A percentile compares a stretch with the other conserved stretches of the same genome.
Evolutionary conservation across 169 alveolate genomes (phyloP).

Genomic region (Pseudocohnilembus persalinus): DNA sequence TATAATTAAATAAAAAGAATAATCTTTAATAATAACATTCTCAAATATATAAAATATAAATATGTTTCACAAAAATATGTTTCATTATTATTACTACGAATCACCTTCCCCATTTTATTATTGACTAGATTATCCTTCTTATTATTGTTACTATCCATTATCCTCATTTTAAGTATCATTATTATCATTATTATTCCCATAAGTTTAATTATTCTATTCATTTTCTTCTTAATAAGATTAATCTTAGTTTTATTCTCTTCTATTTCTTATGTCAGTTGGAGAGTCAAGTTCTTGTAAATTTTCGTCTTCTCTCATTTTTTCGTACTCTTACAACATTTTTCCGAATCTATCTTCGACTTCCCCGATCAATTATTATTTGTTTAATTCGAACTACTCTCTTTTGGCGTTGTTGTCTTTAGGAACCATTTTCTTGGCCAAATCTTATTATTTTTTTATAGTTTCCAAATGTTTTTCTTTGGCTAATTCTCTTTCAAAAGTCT

Average conservation of each 20-base stretch:
- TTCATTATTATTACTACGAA: too few relatives aligned
- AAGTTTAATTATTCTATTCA: background rate
- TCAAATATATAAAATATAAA: too few relatives aligned
- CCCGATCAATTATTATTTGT: conserved; percentile 32
- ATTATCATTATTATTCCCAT: too few relatives aligned
- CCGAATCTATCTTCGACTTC: conserved; percentile 32
- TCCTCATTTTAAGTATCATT: too few relatives aligned
- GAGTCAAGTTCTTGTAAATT: conserved; percentile 4
- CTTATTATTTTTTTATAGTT: conserved; percentile 64
- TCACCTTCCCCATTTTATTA: too few relatives aligned
- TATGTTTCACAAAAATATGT: too few relatives aligned
- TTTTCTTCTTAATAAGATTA: background rate
- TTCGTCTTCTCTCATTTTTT: conserved; percentile 8
- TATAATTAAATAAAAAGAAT: too few relatives aligned
- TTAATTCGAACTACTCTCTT: conserved; percentile 40
- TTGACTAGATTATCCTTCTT: too few relatives aligned
- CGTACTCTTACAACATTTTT: conserved; percentile 6
- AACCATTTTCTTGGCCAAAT: conserved; percentile 31
- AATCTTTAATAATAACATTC: too few relatives aligned
- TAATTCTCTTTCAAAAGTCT: conserved; percentile 90
- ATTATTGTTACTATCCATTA: too few relatives aligned
- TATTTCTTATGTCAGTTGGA: background rate
- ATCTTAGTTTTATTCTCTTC: background rate
- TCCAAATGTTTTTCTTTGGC: conserved; percentile 90
- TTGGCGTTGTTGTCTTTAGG: conserved; percentile 30